Conservation (phyloP, 2,329 filamentous ascomycete species). For the Nannizziopsis arthrosporioides region DNA sequence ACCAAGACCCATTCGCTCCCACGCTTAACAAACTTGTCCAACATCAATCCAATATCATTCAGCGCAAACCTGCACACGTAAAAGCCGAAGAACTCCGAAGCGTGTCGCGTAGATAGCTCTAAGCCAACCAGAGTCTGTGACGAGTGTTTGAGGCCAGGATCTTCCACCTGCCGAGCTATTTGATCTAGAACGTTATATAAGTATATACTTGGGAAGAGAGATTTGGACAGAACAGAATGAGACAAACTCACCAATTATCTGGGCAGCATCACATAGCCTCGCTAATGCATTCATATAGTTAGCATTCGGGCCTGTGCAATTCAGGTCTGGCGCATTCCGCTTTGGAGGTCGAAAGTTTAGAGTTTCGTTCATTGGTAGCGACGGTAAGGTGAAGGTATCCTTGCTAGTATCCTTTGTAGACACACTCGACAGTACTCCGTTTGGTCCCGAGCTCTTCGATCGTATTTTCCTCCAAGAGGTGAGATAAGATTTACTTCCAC, state of each 20-base stretch:
- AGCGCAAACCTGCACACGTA: slow-evolving; percentile 94
- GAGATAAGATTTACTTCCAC: slow-evolving; percentile 62
- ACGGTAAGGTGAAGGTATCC: slow-evolving; percentile 57
- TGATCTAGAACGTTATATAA: slow-evolving; percentile 51
- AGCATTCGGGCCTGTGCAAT: slow-evolving; percentile 72
- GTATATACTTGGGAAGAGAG: slow-evolving; percentile 1
- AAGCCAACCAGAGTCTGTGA: slow-evolving; percentile 91
- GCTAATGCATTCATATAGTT: slow-evolving; percentile 87
- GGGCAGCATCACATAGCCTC: slow-evolving; percentile 81
- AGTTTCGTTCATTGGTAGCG: slow-evolving; percentile 59
- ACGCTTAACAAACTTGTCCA: slow-evolving; percentile 95
- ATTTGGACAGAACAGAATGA: not conserved
- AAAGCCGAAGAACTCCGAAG: slow-evolving; percentile 94
- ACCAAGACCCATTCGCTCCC: slow-evolving; percentile 85
- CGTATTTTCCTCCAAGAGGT: slow-evolving; percentile 84
- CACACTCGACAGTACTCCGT: slow-evolving; percentile 17
- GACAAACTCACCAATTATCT: slow-evolving; percentile 65
- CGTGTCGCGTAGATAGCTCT: slow-evolving; percentile 83
- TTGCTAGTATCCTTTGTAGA: slow-evolving; percentile 40
- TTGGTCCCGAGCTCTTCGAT: slow-evolving; percentile 69
- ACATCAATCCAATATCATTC: slow-evolving; percentile 65
- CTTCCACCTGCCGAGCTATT: slow-evolving; percentile 90
- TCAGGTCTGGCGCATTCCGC: slow-evolving; percentile 55
- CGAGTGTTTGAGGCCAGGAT: slow-evolving; percentile 80
- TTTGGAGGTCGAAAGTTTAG: slow-evolving; percentile 56